Conservation (phyloP, 148 eudicot species). For the Mesembryanthemum crystallinum region DNA sequence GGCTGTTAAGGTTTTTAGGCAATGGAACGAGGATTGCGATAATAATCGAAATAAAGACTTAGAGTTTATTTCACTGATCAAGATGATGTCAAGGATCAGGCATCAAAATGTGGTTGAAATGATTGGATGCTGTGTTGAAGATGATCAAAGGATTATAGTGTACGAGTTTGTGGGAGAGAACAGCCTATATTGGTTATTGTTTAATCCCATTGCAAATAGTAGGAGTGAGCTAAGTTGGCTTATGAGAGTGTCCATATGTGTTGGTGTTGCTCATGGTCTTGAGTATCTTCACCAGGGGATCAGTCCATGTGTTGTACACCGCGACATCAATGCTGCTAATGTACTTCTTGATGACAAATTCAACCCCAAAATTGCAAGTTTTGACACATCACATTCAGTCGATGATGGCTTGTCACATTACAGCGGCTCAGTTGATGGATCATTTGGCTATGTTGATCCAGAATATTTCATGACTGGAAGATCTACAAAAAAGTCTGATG, state of each 20-base stretch:
- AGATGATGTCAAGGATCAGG: conserved; percentile 40
- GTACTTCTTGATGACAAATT: conserved; percentile 51
- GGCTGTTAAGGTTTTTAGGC: neutral
- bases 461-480: conserved; percentile 47
- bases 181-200: conserved; percentile 34
- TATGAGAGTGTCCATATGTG: conserved; percentile 52
- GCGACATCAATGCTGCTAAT: conserved; percentile 64
- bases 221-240: conserved; percentile 44
- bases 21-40: no score
- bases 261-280: conserved; percentile 61
- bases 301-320: conserved; percentile 47
- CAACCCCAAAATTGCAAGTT: conserved; percentile 58
- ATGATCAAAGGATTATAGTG: conserved; percentile 36
- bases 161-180: conserved; percentile 54
- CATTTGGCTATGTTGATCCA: conserved; percentile 59
- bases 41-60: neutral
- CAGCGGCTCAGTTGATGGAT: conserved; percentile 50
- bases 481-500: conserved; percentile 56
- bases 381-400: conserved; percentile 48
- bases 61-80: conserved; percentile 8
- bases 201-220: conserved; percentile 33
- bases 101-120: conserved; percentile 59
- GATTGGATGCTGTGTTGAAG: conserved; percentile 61
- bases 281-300: conserved; percentile 61
- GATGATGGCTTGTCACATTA: conserved; percentile 54